Percentiles rank a stretch among this genome's conserved stretches.
Evolutionary conservation across 2,329 filamentous ascomycete species (phyloP).

Genomic region (Chaetomium sp.): DNA sequence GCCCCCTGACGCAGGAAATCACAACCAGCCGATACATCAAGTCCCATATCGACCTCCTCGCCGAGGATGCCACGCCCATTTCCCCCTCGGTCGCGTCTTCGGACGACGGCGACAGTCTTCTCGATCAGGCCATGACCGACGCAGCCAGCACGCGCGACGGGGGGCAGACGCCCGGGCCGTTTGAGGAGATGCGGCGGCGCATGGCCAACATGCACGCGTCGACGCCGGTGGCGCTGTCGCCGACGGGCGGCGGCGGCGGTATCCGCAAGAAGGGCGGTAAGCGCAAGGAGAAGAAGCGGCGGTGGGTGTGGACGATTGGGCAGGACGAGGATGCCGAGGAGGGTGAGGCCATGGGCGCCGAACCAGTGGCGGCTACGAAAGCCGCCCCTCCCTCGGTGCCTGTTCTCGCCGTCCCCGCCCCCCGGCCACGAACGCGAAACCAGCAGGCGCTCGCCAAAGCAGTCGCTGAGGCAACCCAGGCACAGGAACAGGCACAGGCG

Average conservation of each 20-base stretch:
- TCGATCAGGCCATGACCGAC: conserved; percentile 56
- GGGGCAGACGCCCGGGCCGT: conserved; percentile 63
- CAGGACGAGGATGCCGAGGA: conserved; percentile 52
- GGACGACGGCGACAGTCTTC: conserved; percentile 45
- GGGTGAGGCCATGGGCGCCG: conserved; percentile 29
- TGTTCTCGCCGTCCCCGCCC: conserved; percentile 33
- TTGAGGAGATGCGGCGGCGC: conserved; percentile 63
- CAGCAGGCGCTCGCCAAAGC: conserved; percentile 23
- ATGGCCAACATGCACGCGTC: conserved; percentile 53
- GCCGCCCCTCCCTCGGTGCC: conserved; percentile 28
- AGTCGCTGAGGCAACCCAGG: conserved; percentile 11
- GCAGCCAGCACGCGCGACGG: conserved; percentile 59
- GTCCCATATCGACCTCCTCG: conserved; percentile 65
- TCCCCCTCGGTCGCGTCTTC: conserved; percentile 45
- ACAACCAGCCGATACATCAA: conserved; percentile 63
- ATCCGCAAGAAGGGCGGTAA: conserved; percentile 57
- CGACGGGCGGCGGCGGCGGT: conserved; percentile 43
- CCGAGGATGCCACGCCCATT: conserved; percentile 57
- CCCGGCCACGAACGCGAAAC: conserved; percentile 29
- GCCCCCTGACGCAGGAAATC: conserved; percentile 65
- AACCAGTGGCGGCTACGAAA: conserved; percentile 3
- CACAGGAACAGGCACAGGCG: background rate
- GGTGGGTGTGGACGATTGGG: conserved; percentile 68
- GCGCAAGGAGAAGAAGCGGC: conserved; percentile 64
- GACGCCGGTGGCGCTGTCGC: conserved; percentile 43